These are phyloP conservation scores for Acacia crassicarpa DNA, from an alignment of 306 rosid species.

Conservation along the genomic window DNA sequence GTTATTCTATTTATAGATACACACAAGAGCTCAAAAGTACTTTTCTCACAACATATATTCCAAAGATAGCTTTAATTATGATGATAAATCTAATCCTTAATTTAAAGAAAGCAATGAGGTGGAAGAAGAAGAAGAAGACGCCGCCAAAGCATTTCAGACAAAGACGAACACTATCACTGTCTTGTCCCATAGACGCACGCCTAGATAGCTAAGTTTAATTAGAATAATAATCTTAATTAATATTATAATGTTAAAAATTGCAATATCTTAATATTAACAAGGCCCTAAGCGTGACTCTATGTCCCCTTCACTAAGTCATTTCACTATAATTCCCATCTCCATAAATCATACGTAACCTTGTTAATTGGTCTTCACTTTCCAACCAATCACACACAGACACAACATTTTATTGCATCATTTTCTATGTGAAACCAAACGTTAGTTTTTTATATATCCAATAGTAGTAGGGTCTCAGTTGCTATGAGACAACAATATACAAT, in stretches of 20 bases:
- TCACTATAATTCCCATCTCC: constrained; percentile 31
- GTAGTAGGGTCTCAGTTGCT: neutral
- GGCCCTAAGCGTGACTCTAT: constrained; percentile 37
- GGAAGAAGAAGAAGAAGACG: constrained; percentile 47
- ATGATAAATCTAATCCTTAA: neutral
- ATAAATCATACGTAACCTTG: constrained; percentile 57
- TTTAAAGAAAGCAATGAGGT: neutral
- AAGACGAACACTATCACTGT: constrained; percentile 42
- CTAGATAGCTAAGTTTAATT: constrained; percentile 13
- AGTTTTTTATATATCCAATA: neutral
- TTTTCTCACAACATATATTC: neutral
- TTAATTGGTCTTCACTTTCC: constrained; percentile 48
- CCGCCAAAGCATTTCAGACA: constrained; percentile 50
- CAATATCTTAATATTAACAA: constrained; percentile 19
- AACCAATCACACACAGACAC: constrained; percentile 43
- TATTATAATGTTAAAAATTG: constrained; percentile 21
- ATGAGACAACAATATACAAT: neutral
- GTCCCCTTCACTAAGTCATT: constrained; percentile 46
- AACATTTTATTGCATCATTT: neutral
- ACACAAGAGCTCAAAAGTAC: neutral
- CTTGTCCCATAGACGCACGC: constrained; percentile 58
- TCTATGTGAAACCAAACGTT: neutral
- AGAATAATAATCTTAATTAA: constrained; percentile 10
- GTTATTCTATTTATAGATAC: neutral
- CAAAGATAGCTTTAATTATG: neutral